phyloP scores from a whole-genome alignment of 805 yeast species.

The Citeromyces nyonsensis region DNA sequence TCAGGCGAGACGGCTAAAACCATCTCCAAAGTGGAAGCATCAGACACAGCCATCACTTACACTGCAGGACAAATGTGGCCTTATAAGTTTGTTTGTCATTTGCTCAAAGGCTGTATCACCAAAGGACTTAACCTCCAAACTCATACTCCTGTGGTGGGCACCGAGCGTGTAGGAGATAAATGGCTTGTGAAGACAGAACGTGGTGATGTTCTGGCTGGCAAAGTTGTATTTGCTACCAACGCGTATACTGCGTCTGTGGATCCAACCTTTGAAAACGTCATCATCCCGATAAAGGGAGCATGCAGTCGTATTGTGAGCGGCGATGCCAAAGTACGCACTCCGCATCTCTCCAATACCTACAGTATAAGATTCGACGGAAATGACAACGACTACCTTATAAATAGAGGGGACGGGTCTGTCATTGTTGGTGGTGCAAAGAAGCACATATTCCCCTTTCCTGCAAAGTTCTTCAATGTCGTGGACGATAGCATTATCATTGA shows the following conservation, averaged over 20 bases:
- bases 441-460: slow-evolving; percentile 9
- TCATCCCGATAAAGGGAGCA: slow-evolving; percentile 14
- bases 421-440: slow-evolving; percentile 14
- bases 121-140: slow-evolving; percentile 24
- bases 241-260: slow-evolving; percentile 10
- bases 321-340: slow-evolving; percentile 9
- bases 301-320: slow-evolving; percentile 12
- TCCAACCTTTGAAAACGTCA: slow-evolving; percentile 9
- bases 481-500: slow-evolving; percentile 18
- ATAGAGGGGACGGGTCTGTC: slow-evolving; percentile 16
- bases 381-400: slow-evolving; percentile 17
- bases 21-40: slow-evolving; percentile 13
- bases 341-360: slow-evolving; percentile 12
- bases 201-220: slow-evolving; percentile 14
- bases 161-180: slow-evolving; percentile 10
- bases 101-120: slow-evolving; percentile 15
- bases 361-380: slow-evolving; percentile 11
- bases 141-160: slow-evolving; percentile 19
- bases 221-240: slow-evolving; percentile 18
- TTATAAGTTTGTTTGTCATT: slow-evolving; percentile 18
- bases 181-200: slow-evolving; percentile 16
- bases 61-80: slow-evolving; percentile 31
- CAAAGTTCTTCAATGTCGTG: slow-evolving; percentile 7
- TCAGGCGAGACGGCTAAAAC: slow-evolving; percentile 15
- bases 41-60: slow-evolving; percentile 17